A percentile compares a stretch with the other conserved stretches of the same genome.
Evolutionary conservation across 2,329 filamentous ascomycete genomes (phyloP).

Genomic region (Trichoderma hamatum): DNA sequence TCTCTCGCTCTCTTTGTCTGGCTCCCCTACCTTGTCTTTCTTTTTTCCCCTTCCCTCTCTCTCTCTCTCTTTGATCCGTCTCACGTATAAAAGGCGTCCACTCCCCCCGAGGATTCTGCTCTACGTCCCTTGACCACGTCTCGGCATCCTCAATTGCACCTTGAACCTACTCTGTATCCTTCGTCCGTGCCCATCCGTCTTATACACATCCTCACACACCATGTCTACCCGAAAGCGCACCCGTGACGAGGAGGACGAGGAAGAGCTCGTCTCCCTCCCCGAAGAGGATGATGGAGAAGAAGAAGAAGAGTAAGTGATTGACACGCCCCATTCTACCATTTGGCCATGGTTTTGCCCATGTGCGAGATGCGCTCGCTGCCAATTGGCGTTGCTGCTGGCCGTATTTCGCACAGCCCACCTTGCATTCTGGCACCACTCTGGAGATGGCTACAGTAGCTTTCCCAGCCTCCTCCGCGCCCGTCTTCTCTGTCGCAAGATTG

Average conservation of each 20-base stretch:
- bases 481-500: background rate
- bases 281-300: constrained; percentile 56
- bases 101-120: constrained; percentile 23
- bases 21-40: constrained; percentile 22
- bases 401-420: background rate
- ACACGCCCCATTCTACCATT: background rate
- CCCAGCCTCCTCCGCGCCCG: background rate
- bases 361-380: background rate
- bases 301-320: constrained; percentile 55
- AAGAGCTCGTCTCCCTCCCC: constrained; percentile 58
- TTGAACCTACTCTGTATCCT: background rate
- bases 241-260: constrained; percentile 63
- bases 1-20: constrained; percentile 13
- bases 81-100: constrained; percentile 27
- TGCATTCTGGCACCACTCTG: background rate
- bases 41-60: constrained; percentile 25
- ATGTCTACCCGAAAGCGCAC: constrained; percentile 53
- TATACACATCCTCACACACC: constrained; percentile 20
- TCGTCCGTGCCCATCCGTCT: constrained; percentile 12
- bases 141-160: constrained; percentile 17
- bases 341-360: background rate
- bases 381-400: constrained; percentile 2
- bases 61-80: constrained; percentile 18
- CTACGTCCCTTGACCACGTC: constrained; percentile 28
- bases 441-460: constrained; percentile 1